Evolutionary conservation across 208 protist species (phyloP).

Genomic region (Trypanosoma brucei): DNA sequence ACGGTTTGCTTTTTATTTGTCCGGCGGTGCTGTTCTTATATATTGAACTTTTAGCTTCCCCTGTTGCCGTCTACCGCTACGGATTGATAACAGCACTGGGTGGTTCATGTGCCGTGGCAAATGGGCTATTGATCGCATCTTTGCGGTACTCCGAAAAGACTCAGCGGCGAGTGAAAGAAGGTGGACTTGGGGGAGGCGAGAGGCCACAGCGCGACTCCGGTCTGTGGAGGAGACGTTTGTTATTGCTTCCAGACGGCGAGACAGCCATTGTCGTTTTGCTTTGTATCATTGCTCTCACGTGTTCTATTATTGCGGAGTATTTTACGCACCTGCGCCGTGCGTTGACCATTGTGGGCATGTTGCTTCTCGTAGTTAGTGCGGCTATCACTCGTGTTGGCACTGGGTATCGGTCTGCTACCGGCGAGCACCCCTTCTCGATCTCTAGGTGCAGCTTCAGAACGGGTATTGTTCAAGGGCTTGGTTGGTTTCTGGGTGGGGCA

Average conservation of each 20-base stretch:
- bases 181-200: too few relatives aligned
- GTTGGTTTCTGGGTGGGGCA: slow-evolving; percentile 29
- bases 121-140: slow-evolving; percentile 5
- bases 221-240: slow-evolving; percentile 29
- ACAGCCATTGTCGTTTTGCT: slow-evolving; percentile 37
- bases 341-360: slow-evolving; percentile 25
- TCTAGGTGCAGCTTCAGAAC: slow-evolving; percentile 25
- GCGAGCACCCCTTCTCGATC: slow-evolving; percentile 23
- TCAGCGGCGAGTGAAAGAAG: not conserved
- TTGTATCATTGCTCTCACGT: slow-evolving; percentile 28
- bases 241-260: slow-evolving; percentile 29
- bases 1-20: slow-evolving; percentile 25
- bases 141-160: not conserved
- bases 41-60: slow-evolving; percentile 4
- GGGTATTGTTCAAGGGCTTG: slow-evolving; percentile 46
- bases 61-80: slow-evolving; percentile 27
- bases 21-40: slow-evolving; percentile 36
- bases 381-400: slow-evolving; percentile 21
- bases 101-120: slow-evolving; percentile 29
- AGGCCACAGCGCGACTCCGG: too few relatives aligned
- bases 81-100: slow-evolving; percentile 55
- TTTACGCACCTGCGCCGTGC: slow-evolving; percentile 28
- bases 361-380: slow-evolving; percentile 24
- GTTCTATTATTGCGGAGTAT: slow-evolving; percentile 37
- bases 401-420: slow-evolving; percentile 19